Evolutionary conservation across 768 basidiomycete genomes (phyloP).

Genomic region (Austroboletus eburneus): DNA sequence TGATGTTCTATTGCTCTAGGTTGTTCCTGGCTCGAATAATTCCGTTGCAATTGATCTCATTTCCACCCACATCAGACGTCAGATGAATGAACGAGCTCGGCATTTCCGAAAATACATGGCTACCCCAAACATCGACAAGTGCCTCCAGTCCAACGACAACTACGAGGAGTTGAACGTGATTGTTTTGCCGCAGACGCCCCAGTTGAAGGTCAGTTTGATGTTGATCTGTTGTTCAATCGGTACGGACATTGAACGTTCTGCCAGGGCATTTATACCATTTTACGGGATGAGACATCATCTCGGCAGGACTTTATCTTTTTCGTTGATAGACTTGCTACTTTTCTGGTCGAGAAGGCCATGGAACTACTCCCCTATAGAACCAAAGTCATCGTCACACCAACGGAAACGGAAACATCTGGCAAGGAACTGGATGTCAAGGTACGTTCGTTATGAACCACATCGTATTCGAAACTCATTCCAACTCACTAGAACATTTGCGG

Average conservation of each 20-base stretch:
- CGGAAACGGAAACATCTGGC: slow-evolving; percentile 52
- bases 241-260: background rate
- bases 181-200: slow-evolving; percentile 73
- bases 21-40: slow-evolving; percentile 93
- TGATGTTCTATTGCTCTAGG: slow-evolving; percentile 57
- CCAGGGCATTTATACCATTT: slow-evolving; percentile 85
- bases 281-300: slow-evolving; percentile 67
- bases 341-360: slow-evolving; percentile 81
- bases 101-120: slow-evolving; percentile 75
- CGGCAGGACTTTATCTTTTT: slow-evolving; percentile 93
- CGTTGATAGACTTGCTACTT: slow-evolving; percentile 78
- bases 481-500: slow-evolving; percentile 68
- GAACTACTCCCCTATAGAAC: slow-evolving; percentile 71
- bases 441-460: slow-evolving; percentile 4
- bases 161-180: slow-evolving; percentile 51
- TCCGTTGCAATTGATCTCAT: slow-evolving; percentile 90
- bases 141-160: slow-evolving; percentile 33
- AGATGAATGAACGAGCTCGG: slow-evolving; percentile 75
- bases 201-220: slow-evolving; percentile 57
- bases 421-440: slow-evolving; percentile 61
- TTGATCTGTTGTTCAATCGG: background rate
- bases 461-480: background rate
- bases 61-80: slow-evolving; percentile 80
- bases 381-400: slow-evolving; percentile 65
- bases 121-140: slow-evolving; percentile 37